Evolutionary conservation across 2,329 filamentous ascomycete species (phyloP).

Genomic region (Sarocladium strictum): DNA sequence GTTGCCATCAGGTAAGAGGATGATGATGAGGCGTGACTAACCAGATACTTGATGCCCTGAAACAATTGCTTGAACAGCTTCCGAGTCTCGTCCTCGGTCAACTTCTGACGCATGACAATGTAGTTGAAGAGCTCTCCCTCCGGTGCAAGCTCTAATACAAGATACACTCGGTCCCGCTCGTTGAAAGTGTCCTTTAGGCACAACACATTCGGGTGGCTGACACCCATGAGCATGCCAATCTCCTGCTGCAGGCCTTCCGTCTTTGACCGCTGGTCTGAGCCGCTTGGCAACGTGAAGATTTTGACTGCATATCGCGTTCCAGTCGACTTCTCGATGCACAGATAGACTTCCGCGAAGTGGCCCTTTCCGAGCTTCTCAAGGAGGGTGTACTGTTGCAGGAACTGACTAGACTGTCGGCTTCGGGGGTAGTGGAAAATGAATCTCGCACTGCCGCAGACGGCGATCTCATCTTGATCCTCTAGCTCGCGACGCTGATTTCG

Average conservation of each 20-base stretch:
- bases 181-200: conserved; percentile 95
- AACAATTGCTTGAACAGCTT: conserved; percentile 90
- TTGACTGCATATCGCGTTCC: conserved; percentile 88
- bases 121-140: conserved; percentile 95
- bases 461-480: conserved; percentile 84
- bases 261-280: conserved; percentile 77
- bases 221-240: conserved; percentile 94
- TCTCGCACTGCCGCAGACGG: conserved; percentile 74
- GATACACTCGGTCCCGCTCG: conserved; percentile 82
- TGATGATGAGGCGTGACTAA: conserved; percentile 38
- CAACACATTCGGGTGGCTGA: conserved; percentile 87
- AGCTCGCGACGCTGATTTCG: conserved; percentile 88
- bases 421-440: conserved; percentile 91
- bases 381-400: conserved; percentile 80
- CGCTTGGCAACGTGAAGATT: conserved; percentile 80
- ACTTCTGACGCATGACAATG: conserved; percentile 85
- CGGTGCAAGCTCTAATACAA: conserved; percentile 83
- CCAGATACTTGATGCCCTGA: conserved; percentile 89
- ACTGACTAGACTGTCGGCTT: conserved; percentile 65
- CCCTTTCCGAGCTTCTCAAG: conserved; percentile 86
- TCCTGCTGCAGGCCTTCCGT: conserved; percentile 88
- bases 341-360: conserved; percentile 89
- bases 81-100: conserved; percentile 76
- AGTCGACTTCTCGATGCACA: conserved; percentile 79
- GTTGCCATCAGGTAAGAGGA: neutral